phyloP scores from a whole-genome alignment of 305 asterid species.

The Stenogyne calaminthoides region DNA sequence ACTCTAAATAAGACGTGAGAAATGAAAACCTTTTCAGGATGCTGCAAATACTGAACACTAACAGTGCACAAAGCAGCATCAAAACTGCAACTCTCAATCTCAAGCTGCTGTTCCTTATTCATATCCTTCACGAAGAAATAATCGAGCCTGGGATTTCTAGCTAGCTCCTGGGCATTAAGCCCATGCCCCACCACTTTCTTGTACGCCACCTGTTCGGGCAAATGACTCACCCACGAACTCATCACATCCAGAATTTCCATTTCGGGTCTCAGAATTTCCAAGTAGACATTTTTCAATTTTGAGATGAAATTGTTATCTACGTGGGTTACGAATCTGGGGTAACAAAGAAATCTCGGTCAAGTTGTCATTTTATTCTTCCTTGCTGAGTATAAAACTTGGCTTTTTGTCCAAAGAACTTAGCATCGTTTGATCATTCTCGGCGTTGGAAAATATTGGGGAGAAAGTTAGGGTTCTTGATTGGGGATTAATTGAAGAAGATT shows the following conservation, averaged over 20 bases:
- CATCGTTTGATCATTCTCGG: conserved; percentile 7
- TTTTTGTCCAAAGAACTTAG: too few relatives aligned
- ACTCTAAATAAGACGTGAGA: background rate
- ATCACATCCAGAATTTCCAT: conserved; percentile 75
- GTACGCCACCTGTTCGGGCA: conserved; percentile 67
- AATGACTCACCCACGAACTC: conserved; percentile 92
- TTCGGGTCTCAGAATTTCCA: conserved; percentile 55
- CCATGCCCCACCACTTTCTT: conserved; percentile 84
- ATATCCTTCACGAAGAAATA: conserved; percentile 81
- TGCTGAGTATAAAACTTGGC: conserved; percentile 53
- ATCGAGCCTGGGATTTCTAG: conserved; percentile 62
- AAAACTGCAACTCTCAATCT: conserved; percentile 48
- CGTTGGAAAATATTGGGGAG: conserved; percentile 7
- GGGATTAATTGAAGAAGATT: background rate
- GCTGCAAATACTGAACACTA: conserved; percentile 91
- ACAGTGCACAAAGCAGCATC: conserved; percentile 86
- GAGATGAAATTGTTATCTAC: conserved; percentile 69
- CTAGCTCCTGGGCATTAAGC: conserved; percentile 80
- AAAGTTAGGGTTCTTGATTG: conserved; percentile 16
- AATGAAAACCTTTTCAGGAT: conserved; percentile 69
- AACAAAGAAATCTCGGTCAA: conserved; percentile 64
- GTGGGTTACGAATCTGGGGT: conserved; percentile 70
- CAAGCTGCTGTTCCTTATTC: conserved; percentile 59
- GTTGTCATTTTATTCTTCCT: conserved; percentile 61
- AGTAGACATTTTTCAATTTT: conserved; percentile 49